Evolutionary conservation across 805 yeast genomes (phyloP).

Genomic region (Wickerhamiella dianesei): DNA sequence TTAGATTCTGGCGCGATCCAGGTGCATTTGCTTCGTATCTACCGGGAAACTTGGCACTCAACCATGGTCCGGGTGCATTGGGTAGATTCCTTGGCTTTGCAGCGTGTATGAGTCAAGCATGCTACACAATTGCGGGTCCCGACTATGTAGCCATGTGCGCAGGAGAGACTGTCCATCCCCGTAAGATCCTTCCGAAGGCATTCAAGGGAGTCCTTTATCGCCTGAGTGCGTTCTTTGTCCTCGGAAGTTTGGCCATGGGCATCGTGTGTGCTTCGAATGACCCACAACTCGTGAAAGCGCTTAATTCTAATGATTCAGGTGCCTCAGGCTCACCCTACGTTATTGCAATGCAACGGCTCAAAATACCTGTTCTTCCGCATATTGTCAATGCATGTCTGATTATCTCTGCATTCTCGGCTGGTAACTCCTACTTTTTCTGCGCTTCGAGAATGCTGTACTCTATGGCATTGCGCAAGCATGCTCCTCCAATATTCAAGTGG

Average conservation of each 20-base stretch:
- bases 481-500: constrained; percentile 50
- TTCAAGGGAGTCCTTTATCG: constrained; percentile 62
- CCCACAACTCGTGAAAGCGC: constrained; percentile 42
- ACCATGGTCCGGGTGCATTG: constrained; percentile 38
- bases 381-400: constrained; percentile 67
- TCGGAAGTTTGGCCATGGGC: constrained; percentile 70
- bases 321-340: constrained; percentile 75
- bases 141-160: constrained; percentile 78
- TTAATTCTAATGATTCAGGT: constrained; percentile 51
- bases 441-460: constrained; percentile 59
- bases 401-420: constrained; percentile 69
- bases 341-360: constrained; percentile 55
- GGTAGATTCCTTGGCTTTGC: constrained; percentile 65
- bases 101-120: constrained; percentile 54
- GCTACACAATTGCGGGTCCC: constrained; percentile 75
- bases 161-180: constrained; percentile 63
- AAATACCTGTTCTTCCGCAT: constrained; percentile 55
- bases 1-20: constrained; percentile 41
- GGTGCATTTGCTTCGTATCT: constrained; percentile 43
- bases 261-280: constrained; percentile 61
- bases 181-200: constrained; percentile 62
- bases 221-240: constrained; percentile 50
- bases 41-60: constrained; percentile 30
- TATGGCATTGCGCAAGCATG: constrained; percentile 55
- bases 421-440: constrained; percentile 66